Base-by-base conservation (phyloP, 192 early-diverging fungal species). In the Phlyctochytrium bullatum region DNA sequence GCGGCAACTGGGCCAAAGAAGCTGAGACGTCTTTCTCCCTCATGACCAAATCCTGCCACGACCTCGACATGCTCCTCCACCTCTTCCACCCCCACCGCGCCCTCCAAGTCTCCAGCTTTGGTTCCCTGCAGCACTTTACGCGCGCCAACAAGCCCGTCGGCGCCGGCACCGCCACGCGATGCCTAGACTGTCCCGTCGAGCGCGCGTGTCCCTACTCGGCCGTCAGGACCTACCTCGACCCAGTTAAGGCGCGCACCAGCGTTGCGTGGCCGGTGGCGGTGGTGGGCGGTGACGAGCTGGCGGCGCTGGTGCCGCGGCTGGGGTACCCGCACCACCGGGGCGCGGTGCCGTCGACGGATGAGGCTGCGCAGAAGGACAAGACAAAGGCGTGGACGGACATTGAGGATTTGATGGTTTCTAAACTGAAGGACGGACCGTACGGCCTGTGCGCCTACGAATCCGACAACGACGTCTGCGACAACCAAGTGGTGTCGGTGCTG, bases 401-500 rank as follows among this genome's bases (percentile, higher is more conserved):
- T 20, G 69, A 71, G 29, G 69, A 71, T 47, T 36, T 71, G 1
- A 62, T 71, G 24, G 3, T 34, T 2, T 47, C 10, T 0, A 63
- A 64, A 28, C 61, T 71, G 52, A 12, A 34, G 20, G 47, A 79
- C 23, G 25, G 86, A 80, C 79, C 80, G 0, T 90, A 90, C 65
- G 89, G 88, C 20, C 68, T 69, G 2, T 90, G 89, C 59, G 89
- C 89, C 4, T 90, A 88, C 65, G 88, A 89, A 69, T 73, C 73
- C 64, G 82, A 84, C 64, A 90, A 90, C 51, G 86, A 90, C 64
- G 89, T 90, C 3, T 81, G 78, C 40, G 88, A 90, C 63, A 72
- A 90, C 61, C 88, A 90, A 59, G 84, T 86, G 3, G 83, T 84
- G 10, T 80, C 77, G 34, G 67, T 86, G 32, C 77, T 83, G 66